Conservation (phyloP, 2,329 filamentous ascomycete genomes). For the Geosmithia flava region DNA sequence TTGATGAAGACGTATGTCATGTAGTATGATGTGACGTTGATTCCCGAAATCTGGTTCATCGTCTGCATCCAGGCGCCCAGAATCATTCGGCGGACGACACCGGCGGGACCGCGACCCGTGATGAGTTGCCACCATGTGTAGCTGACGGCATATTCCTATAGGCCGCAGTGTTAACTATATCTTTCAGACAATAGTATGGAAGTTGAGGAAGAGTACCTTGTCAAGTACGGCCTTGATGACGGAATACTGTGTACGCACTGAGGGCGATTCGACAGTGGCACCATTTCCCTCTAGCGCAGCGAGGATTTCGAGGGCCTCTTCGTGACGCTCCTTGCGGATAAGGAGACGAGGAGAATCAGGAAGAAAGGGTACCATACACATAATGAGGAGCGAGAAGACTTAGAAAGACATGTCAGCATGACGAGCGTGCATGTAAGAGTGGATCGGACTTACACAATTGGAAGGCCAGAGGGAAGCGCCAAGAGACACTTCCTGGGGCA, state of each 20-base stretch:
- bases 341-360: slow-evolving; percentile 10
- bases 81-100: slow-evolving; percentile 4
- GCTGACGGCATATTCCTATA: neutral
- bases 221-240: slow-evolving; percentile 18
- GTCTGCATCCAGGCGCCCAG: slow-evolving; percentile 27
- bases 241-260: slow-evolving; percentile 6
- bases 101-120: neutral
- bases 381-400: slow-evolving; percentile 20
- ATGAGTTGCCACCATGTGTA: neutral
- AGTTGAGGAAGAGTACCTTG: neutral
- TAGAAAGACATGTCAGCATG: slow-evolving; percentile 5
- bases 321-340: slow-evolving; percentile 8
- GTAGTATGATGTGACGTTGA: slow-evolving; percentile 17
- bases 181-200: neutral
- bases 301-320: slow-evolving; percentile 7
- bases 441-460: slow-evolving; percentile 22
- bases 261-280: slow-evolving; percentile 8
- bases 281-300: slow-evolving; percentile 10
- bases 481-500: slow-evolving; percentile 23
- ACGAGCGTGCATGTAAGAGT: slow-evolving; percentile 14
- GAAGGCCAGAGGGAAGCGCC: slow-evolving; percentile 48
- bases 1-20: slow-evolving; percentile 7
- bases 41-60: slow-evolving; percentile 9
- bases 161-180: neutral
- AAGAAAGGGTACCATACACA: slow-evolving; percentile 7